Evolutionary conservation across 805 yeast genomes (phyloP).

Genomic region (Starmerella davenportii): DNA sequence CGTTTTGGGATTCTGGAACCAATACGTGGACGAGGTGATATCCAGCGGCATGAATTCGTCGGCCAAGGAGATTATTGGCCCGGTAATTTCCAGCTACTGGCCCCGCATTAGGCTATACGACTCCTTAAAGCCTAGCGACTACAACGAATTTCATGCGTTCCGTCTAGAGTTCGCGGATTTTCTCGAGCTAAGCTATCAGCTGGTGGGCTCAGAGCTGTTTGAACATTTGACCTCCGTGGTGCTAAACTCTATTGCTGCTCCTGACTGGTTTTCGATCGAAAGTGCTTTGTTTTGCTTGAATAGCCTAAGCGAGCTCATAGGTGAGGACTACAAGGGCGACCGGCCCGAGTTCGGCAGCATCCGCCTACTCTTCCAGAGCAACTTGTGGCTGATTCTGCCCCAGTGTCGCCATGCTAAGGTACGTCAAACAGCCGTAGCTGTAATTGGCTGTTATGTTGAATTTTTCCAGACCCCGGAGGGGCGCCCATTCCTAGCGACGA

Average conservation of each 20-base stretch:
- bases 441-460: conserved; percentile 42
- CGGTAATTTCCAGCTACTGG: conserved; percentile 48
- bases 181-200: conserved; percentile 50
- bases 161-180: conserved; percentile 64
- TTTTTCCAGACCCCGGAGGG: conserved; percentile 37
- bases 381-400: conserved; percentile 19
- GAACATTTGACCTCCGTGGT: conserved; percentile 24
- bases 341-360: conserved; percentile 20
- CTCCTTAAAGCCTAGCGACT: conserved; percentile 12
- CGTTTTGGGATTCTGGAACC: conserved; percentile 23
- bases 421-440: conserved; percentile 35
- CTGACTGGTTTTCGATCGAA: conserved; percentile 33
- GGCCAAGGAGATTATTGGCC: conserved; percentile 1
- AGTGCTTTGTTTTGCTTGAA: conserved; percentile 42
- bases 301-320: conserved; percentile 37
- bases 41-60: conserved; percentile 22
- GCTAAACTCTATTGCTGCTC: conserved; percentile 3
- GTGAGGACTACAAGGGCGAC: conserved; percentile 14
- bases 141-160: conserved; percentile 47
- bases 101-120: conserved; percentile 34
- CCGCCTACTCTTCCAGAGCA: conserved; percentile 19
- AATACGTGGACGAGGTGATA: conserved; percentile 20
- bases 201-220: conserved; percentile 39
- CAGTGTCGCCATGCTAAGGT: conserved; percentile 19
- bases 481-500: conserved; percentile 28